A percentile compares a stretch with the other conserved stretches of the same genome.
These are phyloP conservation scores for Pseudocercospora macadamiae DNA, from an alignment of 2,329 filamentous ascomycete genomes.

Conservation along the genomic window DNA sequence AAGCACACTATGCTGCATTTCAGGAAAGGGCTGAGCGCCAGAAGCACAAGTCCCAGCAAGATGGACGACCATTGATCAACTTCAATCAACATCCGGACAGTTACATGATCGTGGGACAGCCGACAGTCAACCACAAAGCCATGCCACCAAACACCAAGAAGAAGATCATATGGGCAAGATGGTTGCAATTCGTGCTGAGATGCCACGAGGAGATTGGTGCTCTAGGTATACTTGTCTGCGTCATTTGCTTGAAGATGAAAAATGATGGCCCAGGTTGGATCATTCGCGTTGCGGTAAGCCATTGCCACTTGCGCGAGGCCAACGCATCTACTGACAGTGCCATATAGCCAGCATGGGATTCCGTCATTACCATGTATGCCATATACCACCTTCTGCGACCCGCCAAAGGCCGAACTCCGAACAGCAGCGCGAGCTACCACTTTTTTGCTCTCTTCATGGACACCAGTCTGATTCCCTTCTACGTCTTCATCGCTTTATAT, in stretches of 20 bases:
- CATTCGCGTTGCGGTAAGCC: constrained; percentile 35
- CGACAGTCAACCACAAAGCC: constrained; percentile 62
- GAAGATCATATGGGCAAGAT: constrained; percentile 70
- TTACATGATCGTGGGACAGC: constrained; percentile 66
- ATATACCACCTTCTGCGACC: constrained; percentile 78
- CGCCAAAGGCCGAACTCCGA: constrained; percentile 71
- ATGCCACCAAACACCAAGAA: constrained; percentile 72
- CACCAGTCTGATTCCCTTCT: constrained; percentile 65
- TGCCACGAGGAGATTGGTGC: constrained; percentile 69
- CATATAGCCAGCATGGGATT: constrained; percentile 71
- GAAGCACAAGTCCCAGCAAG: constrained; percentile 62
- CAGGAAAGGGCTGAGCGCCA: constrained; percentile 52
- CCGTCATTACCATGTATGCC: constrained; percentile 71
- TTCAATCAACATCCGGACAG: constrained; percentile 86
- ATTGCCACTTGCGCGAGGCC: constrained; percentile 68
- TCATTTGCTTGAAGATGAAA: constrained; percentile 71
- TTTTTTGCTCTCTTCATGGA: constrained; percentile 79
- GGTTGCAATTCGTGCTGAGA: constrained; percentile 70
- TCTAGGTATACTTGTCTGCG: constrained; percentile 71
- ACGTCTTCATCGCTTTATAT: constrained; percentile 61
- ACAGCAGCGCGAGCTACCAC: constrained; percentile 85
- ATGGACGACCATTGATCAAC: constrained; percentile 77
- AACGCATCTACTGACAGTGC: constrained; percentile 58
- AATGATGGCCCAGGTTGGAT: constrained; percentile 30
- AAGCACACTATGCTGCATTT: constrained; percentile 69